These are phyloP conservation scores for Trichoderma citrinoviride DNA, from an alignment of 2,329 filamentous ascomycete species.

Conservation along the genomic window DNA sequence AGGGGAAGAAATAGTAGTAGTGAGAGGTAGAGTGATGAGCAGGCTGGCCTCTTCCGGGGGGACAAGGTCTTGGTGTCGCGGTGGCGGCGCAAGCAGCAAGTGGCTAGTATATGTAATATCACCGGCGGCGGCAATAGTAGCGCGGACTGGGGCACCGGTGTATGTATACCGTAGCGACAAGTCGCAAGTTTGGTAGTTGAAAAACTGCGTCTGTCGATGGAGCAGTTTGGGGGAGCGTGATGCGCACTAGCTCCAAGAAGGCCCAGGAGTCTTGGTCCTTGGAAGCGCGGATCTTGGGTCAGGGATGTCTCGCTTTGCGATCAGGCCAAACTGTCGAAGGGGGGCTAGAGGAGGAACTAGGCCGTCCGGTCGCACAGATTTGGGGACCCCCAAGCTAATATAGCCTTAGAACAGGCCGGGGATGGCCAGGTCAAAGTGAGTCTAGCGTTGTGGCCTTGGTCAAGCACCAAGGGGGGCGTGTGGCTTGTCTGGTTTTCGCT, in stretches of 20 bases:
- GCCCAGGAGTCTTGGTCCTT: slow-evolving; percentile 18
- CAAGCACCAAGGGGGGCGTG: slow-evolving; percentile 24
- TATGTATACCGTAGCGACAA: slow-evolving; percentile 7
- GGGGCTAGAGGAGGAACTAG: slow-evolving; percentile 25
- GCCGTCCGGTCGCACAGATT: slow-evolving; percentile 24
- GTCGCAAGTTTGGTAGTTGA: slow-evolving; percentile 12
- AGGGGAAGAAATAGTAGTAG: slow-evolving; percentile 19
- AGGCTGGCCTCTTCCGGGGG: slow-evolving; percentile 21
- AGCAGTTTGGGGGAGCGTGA: slow-evolving; percentile 20
- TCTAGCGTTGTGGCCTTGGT: slow-evolving; percentile 33
- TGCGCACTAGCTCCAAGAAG: slow-evolving; percentile 22
- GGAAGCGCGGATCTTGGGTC: slow-evolving; percentile 27
- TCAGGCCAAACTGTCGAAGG: slow-evolving; percentile 28
- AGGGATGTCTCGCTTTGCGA: slow-evolving; percentile 29
- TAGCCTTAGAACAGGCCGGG: slow-evolving; percentile 38
- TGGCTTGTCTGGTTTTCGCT: background rate
- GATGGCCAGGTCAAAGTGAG: slow-evolving; percentile 35
- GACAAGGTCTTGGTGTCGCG: slow-evolving; percentile 30
- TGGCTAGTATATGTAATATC: slow-evolving; percentile 34
- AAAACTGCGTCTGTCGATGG: slow-evolving; percentile 11
- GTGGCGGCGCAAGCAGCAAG: slow-evolving; percentile 31
- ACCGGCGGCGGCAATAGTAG: slow-evolving; percentile 36
- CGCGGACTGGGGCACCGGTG: slow-evolving; percentile 27
- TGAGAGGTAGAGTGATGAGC: slow-evolving; percentile 26
- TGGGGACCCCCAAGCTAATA: slow-evolving; percentile 42